Evolutionary conservation across 2,329 filamentous ascomycete species (phyloP).

Genomic region (Talaromyces sp.): DNA sequence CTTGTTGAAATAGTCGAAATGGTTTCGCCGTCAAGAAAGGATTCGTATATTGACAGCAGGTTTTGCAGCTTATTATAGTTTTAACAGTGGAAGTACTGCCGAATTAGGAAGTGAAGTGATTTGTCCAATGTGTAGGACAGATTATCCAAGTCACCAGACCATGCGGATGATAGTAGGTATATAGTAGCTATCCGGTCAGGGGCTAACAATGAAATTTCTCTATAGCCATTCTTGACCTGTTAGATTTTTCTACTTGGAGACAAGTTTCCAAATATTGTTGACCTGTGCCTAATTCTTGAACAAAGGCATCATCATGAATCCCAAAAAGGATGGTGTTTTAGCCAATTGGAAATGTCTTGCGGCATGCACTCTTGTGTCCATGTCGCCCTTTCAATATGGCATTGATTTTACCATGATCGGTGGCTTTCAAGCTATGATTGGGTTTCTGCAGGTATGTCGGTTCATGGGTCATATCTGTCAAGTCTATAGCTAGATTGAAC

Average conservation of each 20-base stretch:
- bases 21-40: background rate
- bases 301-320: background rate
- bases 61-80: background rate
- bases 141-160: background rate
- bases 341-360: slow-evolving; percentile 24
- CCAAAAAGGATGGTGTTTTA: background rate
- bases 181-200: background rate
- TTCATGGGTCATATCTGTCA: background rate
- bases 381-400: slow-evolving; percentile 33
- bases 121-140: background rate
- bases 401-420: slow-evolving; percentile 32
- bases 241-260: no score
- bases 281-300: background rate
- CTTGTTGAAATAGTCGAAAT: background rate
- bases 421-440: slow-evolving; percentile 32
- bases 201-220: background rate
- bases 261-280: no score
- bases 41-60: background rate
- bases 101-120: background rate
- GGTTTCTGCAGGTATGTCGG: slow-evolving; percentile 25
- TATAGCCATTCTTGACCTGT: background rate
- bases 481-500: background rate
- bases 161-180: background rate
- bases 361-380: slow-evolving; percentile 30
- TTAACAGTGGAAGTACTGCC: background rate